Percentiles rank a stretch among this genome's conserved stretches.
These are phyloP conservation scores for Tremellales sp. DNA, from an alignment of 1,284 basidiomycete species.

Conservation along the genomic window DNA sequence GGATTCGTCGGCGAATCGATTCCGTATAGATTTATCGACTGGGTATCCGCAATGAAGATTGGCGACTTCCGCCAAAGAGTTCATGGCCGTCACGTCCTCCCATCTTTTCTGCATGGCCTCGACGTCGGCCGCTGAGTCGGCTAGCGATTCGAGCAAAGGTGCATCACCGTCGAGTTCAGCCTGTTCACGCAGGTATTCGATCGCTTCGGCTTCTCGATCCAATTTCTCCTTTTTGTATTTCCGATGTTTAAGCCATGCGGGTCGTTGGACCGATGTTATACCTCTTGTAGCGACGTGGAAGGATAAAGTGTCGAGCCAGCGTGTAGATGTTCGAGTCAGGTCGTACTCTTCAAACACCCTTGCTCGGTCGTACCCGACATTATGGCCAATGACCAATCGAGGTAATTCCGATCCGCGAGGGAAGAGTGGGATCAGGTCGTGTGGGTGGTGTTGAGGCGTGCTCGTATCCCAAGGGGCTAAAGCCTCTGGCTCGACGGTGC, in stretches of 20 bases:
- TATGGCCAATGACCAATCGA: constrained; percentile 83
- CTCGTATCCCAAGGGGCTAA: constrained; percentile 29
- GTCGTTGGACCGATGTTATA: constrained; percentile 90
- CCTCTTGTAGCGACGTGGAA: constrained; percentile 92
- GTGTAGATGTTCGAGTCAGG: constrained; percentile 63
- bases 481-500: constrained; percentile 6
- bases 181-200: constrained; percentile 48
- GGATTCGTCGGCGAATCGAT: constrained; percentile 60
- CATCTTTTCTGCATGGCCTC: constrained; percentile 52
- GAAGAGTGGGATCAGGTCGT: constrained; percentile 42
- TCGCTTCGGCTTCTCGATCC: constrained; percentile 30
- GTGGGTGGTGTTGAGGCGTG: constrained; percentile 20
- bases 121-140: constrained; percentile 22
- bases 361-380: constrained; percentile 89
- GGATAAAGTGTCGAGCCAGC: constrained; percentile 93
- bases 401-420: constrained; percentile 34
- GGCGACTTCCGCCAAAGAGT: constrained; percentile 89
- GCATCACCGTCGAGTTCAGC: constrained; percentile 55
- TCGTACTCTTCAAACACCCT: constrained; percentile 82
- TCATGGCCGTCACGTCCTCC: constrained; percentile 90
- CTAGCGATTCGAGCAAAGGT: constrained; percentile 26
- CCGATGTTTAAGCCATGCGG: constrained; percentile 80
- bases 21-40: constrained; percentile 74
- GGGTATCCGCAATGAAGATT: constrained; percentile 78
- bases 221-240: constrained; percentile 50